phyloP scores from a whole-genome alignment of 202 grass and related monocot species.

The Setaria italica region DNA sequence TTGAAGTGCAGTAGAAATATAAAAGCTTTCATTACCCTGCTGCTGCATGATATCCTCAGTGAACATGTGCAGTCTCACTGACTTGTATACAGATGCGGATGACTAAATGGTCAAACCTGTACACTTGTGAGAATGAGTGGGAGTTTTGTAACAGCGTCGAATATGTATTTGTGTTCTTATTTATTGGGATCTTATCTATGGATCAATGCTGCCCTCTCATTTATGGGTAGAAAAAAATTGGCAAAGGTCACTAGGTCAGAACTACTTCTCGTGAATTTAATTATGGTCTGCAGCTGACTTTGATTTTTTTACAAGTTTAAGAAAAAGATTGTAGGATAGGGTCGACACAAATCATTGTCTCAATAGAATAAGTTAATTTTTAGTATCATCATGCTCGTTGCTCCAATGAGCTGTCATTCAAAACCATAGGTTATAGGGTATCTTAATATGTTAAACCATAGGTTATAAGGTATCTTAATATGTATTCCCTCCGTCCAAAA shows the following conservation, averaged over 20 bases:
- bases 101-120: constrained; percentile 14
- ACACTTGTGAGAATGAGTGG: neutral
- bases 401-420: constrained; percentile 1
- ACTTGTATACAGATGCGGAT: neutral
- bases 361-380: neutral
- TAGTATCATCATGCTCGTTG: neutral
- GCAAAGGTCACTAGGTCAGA: neutral
- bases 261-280: constrained; percentile 21
- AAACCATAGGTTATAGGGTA: constrained; percentile 8
- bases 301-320: neutral
- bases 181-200: constrained; percentile 22
- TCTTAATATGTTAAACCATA: neutral
- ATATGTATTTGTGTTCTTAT: neutral
- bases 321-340: constrained; percentile 24
- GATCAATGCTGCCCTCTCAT: neutral
- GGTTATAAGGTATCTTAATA: too few species aligned
- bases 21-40: neutral
- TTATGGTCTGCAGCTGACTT: constrained; percentile 29
- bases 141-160: constrained; percentile 9
- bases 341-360: neutral
- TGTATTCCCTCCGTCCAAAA: too few species aligned
- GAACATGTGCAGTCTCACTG: constrained; percentile 10
- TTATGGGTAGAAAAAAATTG: constrained; percentile 3
- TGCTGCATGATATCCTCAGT: neutral
- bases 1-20: neutral